Evolutionary conservation across 163 green algal genomes (phyloP).

Genomic region (Chloroidium sp.): DNA sequence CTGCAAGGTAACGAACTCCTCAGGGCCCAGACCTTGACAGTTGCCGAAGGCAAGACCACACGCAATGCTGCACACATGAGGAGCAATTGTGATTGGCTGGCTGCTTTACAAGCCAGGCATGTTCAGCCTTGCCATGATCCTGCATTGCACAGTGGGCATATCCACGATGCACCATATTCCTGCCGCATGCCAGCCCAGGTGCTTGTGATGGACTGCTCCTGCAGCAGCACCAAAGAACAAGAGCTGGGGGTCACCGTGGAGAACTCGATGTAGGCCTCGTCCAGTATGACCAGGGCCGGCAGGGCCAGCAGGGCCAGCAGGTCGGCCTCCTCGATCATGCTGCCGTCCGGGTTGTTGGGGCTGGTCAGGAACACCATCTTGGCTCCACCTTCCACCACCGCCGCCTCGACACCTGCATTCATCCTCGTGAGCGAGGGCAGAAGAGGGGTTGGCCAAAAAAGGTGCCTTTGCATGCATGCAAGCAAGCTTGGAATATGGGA

Average conservation of each 20-base stretch:
- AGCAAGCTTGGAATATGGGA: not conserved
- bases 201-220: too few relatives aligned
- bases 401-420: slow-evolving; percentile 29
- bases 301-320: slow-evolving; percentile 60
- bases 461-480: not conserved
- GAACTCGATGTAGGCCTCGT: slow-evolving; percentile 99
- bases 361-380: slow-evolving; percentile 98
- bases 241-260: slow-evolving; percentile 10
- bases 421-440: slow-evolving; percentile 60
- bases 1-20: slow-evolving; percentile 4
- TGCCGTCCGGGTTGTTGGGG: slow-evolving; percentile 98
- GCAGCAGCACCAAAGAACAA: too few relatives aligned
- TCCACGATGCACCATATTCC: too few relatives aligned
- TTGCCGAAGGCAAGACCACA: not conserved
- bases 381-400: slow-evolving; percentile 24
- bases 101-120: too few relatives aligned
- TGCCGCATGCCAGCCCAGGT: too few relatives aligned
- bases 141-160: too few relatives aligned
- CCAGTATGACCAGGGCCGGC: slow-evolving; percentile 89
- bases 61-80: too few relatives aligned
- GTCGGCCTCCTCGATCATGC: slow-evolving; percentile 54
- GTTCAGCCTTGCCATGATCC: too few relatives aligned
- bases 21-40: not conserved
- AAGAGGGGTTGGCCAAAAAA: not conserved
- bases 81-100: too few relatives aligned